Percentiles rank a stretch among this genome's conserved stretches.
These are phyloP conservation scores for Boletus vermiculosoides DNA, from an alignment of 768 basidiomycete genomes.

Conservation along the genomic window DNA sequence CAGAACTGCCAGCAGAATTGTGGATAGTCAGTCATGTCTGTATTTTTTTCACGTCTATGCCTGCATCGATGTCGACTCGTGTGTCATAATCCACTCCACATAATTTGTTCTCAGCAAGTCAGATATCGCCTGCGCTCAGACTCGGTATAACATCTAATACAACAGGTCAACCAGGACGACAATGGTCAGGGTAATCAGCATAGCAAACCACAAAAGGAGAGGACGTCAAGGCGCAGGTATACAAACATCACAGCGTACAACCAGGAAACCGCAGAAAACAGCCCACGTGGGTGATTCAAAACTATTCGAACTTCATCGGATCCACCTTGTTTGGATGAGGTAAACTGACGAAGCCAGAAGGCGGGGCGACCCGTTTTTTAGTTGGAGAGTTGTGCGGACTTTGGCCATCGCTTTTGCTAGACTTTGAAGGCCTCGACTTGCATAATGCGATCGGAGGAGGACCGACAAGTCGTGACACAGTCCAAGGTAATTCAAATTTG, in stretches of 20 bases:
- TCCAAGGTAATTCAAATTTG: constrained; percentile 78
- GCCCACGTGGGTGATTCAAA: not conserved
- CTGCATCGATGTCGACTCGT: constrained; percentile 1
- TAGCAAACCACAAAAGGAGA: constrained; percentile 1
- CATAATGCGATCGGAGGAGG: constrained; percentile 65
- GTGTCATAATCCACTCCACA: constrained; percentile 15
- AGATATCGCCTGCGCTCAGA: constrained; percentile 11
- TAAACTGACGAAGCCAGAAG: constrained; percentile 25
- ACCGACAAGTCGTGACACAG: constrained; percentile 76
- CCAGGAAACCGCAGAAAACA: not conserved
- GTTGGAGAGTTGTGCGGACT: constrained; percentile 25
- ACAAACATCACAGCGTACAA: constrained; percentile 8
- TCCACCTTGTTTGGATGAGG: constrained; percentile 46
- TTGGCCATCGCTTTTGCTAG: constrained; percentile 11
- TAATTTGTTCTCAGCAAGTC: constrained; percentile 13
- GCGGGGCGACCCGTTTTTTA: constrained; percentile 20
- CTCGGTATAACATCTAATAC: constrained; percentile 15
- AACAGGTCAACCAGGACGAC: constrained; percentile 13
- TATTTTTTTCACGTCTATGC: constrained; percentile 6
- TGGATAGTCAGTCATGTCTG: constrained; percentile 8
- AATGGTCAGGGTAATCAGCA: constrained; percentile 15
- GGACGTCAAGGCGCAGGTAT: constrained; percentile 6
- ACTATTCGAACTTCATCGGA: constrained; percentile 41
- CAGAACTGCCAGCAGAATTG: not conserved
- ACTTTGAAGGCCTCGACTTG: constrained; percentile 35